Conservation (phyloP, 78 protist species). For the Dictyostelium firmibasis region DNA sequence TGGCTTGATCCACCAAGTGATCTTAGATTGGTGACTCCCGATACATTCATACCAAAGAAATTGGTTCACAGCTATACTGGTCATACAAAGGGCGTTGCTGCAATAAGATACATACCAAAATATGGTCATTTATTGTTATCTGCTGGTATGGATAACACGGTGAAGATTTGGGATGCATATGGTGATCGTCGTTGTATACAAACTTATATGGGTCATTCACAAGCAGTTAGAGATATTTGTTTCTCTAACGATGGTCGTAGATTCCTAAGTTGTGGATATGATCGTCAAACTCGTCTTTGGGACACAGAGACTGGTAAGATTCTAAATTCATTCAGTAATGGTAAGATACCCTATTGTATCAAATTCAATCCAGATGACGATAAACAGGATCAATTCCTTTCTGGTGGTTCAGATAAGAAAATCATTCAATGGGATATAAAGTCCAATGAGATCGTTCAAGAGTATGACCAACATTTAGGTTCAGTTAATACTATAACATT, state of each 20-base stretch:
- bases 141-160: conserved; percentile 84
- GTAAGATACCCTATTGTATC: conserved; percentile 83
- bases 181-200: conserved; percentile 78
- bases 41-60: conserved; percentile 80
- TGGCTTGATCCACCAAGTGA: conserved; percentile 73
- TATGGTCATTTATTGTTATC: conserved; percentile 93
- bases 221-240: conserved; percentile 88
- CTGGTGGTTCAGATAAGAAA: conserved; percentile 89
- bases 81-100: conserved; percentile 88
- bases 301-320: conserved; percentile 97
- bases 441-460: conserved; percentile 86
- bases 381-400: conserved; percentile 85
- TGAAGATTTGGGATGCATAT: conserved; percentile 93
- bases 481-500: conserved; percentile 96
- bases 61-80: conserved; percentile 81
- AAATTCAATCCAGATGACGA: conserved; percentile 89
- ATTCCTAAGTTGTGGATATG: conserved; percentile 90
- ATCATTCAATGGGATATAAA: conserved; percentile 88
- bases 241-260: conserved; percentile 87
- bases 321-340: conserved; percentile 74
- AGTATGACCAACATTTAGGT: conserved; percentile 95
- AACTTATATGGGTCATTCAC: conserved; percentile 92
- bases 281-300: conserved; percentile 90
- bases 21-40: conserved; percentile 1
- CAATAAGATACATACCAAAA: conserved; percentile 86